These are phyloP conservation scores for Rubroboletus satanas DNA, from an alignment of 768 basidiomycete species.

Conservation along the genomic window DNA sequence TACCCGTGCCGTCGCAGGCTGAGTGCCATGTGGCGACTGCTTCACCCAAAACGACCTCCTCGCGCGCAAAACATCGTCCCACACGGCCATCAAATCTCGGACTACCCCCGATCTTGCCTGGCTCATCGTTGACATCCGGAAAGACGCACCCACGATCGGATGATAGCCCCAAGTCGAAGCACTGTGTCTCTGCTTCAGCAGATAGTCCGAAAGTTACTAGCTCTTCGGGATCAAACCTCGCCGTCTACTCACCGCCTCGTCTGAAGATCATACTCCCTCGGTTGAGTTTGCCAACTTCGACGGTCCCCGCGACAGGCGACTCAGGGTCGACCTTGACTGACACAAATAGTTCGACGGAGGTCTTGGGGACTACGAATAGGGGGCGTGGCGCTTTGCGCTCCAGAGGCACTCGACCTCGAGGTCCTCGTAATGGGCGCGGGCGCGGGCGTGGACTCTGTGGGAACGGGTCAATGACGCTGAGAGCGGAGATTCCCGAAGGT, in stretches of 20 bases:
- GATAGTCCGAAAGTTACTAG: background rate
- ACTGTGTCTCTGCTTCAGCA: background rate
- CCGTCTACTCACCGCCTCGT: background rate
- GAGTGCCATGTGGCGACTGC: background rate
- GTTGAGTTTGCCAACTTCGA: background rate
- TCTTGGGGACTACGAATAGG: background rate
- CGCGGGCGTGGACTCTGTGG: background rate
- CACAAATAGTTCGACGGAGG: background rate
- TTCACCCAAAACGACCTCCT: background rate
- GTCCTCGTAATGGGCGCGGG: background rate
- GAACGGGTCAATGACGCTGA: background rate
- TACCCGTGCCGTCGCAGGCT: background rate
- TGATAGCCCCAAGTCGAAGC: background rate
- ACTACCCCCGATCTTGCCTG: background rate
- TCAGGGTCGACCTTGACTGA: background rate
- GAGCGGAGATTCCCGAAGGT: background rate
- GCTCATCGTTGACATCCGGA: background rate
- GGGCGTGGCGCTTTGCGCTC: background rate
- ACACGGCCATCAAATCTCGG: conserved; percentile 14
- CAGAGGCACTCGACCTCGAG: background rate
- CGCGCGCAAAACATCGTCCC: conserved; percentile 1
- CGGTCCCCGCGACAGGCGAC: background rate
- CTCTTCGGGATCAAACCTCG: background rate
- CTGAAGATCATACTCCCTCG: conserved; percentile 5
- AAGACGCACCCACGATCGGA: background rate